Conservation (phyloP, 176 grass and related monocot species). For the Hordeum marinum region DNA sequence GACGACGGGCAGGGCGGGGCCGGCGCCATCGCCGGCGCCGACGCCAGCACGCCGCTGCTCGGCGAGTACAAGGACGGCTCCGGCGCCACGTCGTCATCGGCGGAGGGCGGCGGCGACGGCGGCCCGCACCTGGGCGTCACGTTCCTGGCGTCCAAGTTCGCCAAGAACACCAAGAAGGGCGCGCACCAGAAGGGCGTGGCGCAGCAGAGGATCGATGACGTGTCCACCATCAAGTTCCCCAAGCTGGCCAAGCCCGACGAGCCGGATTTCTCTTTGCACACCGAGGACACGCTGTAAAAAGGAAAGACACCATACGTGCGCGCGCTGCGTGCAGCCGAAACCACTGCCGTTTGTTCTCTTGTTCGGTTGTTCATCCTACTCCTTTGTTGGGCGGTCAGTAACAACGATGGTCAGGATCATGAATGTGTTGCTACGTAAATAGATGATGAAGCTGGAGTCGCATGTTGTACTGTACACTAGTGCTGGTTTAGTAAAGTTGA, state of each 20-base stretch:
- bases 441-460: not conserved
- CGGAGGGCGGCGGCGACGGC: slow-evolving; percentile 3
- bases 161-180: slow-evolving; percentile 72
- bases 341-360: not conserved
- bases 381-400: not conserved
- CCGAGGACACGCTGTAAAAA: slow-evolving; percentile 47
- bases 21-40: not conserved
- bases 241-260: slow-evolving; percentile 90
- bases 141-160: slow-evolving; percentile 75
- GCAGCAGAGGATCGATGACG: slow-evolving; percentile 32
- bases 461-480: slow-evolving; percentile 37
- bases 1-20: not conserved
- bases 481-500: slow-evolving; percentile 30
- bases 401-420: slow-evolving; percentile 4
- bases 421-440: slow-evolving; percentile 14
- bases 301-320: not conserved
- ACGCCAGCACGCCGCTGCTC: slow-evolving; percentile 45
- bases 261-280: slow-evolving; percentile 73
- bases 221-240: slow-evolving; percentile 58
- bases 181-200: slow-evolving; percentile 25
- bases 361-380: not conserved
- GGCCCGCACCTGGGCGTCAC: slow-evolving; percentile 44
- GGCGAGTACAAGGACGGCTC: not conserved
- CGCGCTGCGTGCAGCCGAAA: not conserved
- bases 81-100: not conserved